Evolutionary conservation across 805 yeast species (phyloP), one percentile per base, ranked within the genome.

Genomic region (Starmerella sirachaensis): DNA sequence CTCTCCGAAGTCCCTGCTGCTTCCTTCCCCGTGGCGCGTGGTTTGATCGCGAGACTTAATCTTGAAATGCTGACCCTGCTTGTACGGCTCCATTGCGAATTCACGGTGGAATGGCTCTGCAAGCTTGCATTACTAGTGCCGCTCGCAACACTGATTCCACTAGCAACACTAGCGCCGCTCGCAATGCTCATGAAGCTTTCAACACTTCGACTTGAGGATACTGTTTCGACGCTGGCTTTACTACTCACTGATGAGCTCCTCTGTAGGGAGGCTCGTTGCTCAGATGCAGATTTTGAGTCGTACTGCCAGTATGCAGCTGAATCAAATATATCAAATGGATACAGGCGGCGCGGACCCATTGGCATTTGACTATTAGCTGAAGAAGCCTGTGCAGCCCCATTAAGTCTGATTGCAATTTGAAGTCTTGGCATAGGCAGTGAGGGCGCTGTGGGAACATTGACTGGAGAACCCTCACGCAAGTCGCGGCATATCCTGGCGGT

Each of bases 281-380:
- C n/a, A n/a, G n/a, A n/a, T n/a, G 25, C 27, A 6, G 13, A 10
- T 5, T 11, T n/a, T 3, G 25, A 35, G 11, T 39, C 43, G 2
- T 34, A 12, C 14, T 33, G 38, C 39, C 46, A 46, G 45, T 60
- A 60, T 11, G 61, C 62, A n/a, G 51, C 50, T 23, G 55, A 59
- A 38, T 60, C 64, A 42, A 58, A 59, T 9, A 59, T 58, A 36
- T 60, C 64, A 43, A 50, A 60, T 13, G 61, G 55, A 37, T 53
- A 51, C 11, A 51, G 51, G 6, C 61, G 44, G 13, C 46, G 50
- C 14, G 41, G 34, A 18, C 31, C 31, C 16, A 35, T 43, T 30
- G 30, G 43, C 14, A 25, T 46, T 45, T 29, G 6, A 9, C 23
- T 39, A 16, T 30, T 7, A 16, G 27, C 14, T 6, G 9, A 16